Evolutionary conservation across 2,329 filamentous ascomycete genomes (phyloP), one percentile per base, ranked within the genome.

Genomic region (Colletotrichum sp.): DNA sequence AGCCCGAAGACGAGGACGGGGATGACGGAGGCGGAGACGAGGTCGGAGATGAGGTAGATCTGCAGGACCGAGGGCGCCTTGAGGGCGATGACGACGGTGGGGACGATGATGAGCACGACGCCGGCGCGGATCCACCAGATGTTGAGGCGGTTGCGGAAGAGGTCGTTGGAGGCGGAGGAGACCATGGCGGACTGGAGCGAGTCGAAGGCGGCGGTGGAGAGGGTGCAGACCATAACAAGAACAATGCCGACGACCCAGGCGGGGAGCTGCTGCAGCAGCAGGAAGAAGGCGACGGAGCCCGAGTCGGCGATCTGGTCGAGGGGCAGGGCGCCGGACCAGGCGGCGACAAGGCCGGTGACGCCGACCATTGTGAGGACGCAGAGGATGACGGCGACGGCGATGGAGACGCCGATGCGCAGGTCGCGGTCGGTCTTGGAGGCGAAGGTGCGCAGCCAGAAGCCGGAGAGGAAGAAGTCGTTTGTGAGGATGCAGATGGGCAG

Each of bases 381-480:
- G 67, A 95, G 88, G 26, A 95, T 91, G 28, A 87, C 88, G 5
- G 91, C 85, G 9, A 90, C 90, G 21, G 95, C 94, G 65, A 95
- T 87, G n/a, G 89, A 90, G 34, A 94, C 90, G 64, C 94, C 95
- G 70, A 96, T 87, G 87, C 91, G 93, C 8, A 97, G 90, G 81
- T 96, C 94, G 80, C 90, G 92, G 87, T 97, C 94, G 0, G 93
- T 95, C 82, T 91, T 93, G 67, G 94, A 94, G 21, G 94, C 93
- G 80, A 97, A 97, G 7, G 94, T 94, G 66, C 95, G 93, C 83
- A 96, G 90, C 95, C 95, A 97, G 84, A 95, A 96, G 78, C 92
- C 93, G 36, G 94, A 95, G 58, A 97, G 87, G 87, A 97, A 97
- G 87, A 97, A 96, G 86, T 96, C 93, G 85, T 96, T 97, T 74